Evolutionary conservation across 768 basidiomycete species (phyloP), one percentile per base, ranked within the genome.

Genomic region (Serendipita indica): DNA sequence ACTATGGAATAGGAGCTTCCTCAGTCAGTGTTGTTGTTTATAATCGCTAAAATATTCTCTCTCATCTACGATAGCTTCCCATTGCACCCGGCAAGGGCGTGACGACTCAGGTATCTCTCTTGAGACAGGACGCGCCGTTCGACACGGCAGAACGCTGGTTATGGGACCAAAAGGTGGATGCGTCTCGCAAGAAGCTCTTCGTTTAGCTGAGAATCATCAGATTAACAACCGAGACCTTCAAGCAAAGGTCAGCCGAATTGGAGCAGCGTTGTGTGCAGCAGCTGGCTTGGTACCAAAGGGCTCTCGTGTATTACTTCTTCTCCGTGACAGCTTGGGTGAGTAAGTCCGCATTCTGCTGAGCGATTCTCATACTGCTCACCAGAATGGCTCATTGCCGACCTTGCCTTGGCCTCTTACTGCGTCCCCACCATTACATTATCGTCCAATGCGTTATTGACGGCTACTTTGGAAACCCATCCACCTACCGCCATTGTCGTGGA

Each of bases 1-100:
- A 88, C 72, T 96, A 92, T 74, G 80, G 85, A 13, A 89, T 86
- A 25, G 88, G 88, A 13, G 73, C 87, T 60, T 78, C 81, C 80
- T 70, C 14, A 70, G 91, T 80, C 65, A 80, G 84, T 73, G 90
- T 83, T 70, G 69, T 79, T 73, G 4, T n/a, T 13, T 16, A 28
- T 33, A 59, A n/a, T n/a, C 63, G 46, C 57, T 63, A 70, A 43
- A 37, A 67, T 59, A 18, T 22, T 57, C 37, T 37, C 20, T 60
- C 37, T 20, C 56, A 60, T 49, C 16, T 32, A 16, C 25, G 7
- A 28, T 30, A 54, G 49, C 49, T 27, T 27, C 49, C 49, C 49
- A 54, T 54, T 27, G 18, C 49, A 25, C 49, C 49, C n/a, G 49
- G 49, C 3, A 25, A 28, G 7, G 49, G 49, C 30, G 49, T 54